Percentiles rank a stretch among this genome's conserved stretches.
These are phyloP conservation scores for Aplosporella prunicola DNA, from an alignment of 2,329 filamentous ascomycete species.

Conservation along the genomic window DNA sequence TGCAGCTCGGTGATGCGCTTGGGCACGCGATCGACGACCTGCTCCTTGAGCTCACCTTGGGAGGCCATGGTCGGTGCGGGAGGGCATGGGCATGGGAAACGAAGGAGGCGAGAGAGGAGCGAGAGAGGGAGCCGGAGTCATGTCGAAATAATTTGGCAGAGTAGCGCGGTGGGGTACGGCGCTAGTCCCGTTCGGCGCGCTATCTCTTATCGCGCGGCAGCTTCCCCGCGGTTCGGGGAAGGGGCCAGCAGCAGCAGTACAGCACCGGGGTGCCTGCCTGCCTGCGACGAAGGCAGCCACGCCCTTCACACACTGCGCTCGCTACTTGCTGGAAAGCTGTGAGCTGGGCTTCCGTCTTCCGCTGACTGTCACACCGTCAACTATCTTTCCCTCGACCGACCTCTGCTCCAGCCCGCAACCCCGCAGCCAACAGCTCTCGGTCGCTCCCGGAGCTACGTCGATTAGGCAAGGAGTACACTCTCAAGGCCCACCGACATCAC, in stretches of 20 bases:
- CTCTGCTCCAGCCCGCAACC: too few species aligned
- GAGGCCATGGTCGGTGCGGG: constrained; percentile 7
- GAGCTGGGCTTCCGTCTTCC: too few species aligned
- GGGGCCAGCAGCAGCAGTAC: constrained; percentile 2
- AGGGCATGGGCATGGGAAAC: constrained; percentile 2
- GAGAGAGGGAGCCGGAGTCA: not conserved
- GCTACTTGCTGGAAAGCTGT: too few species aligned
- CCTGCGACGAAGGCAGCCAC: too few species aligned
- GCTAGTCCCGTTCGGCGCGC: constrained; percentile 2
- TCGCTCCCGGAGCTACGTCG: constrained; percentile 5
- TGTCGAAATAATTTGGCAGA: constrained; percentile 2
- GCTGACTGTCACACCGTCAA: too few species aligned
- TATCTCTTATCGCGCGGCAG: constrained; percentile 8
- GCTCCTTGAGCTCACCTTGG: constrained; percentile 54
- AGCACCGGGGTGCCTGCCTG: too few species aligned
- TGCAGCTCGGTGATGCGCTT: constrained; percentile 90
- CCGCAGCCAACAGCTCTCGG: too few species aligned
- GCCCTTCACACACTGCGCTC: too few species aligned
- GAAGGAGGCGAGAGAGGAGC: not conserved
- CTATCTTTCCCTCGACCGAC: too few species aligned
- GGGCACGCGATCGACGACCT: constrained; percentile 79
- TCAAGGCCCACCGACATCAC: too few species aligned
- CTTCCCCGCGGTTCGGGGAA: constrained; percentile 2
- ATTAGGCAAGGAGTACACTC: constrained; percentile 8
- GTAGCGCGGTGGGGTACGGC: constrained; percentile 1